Evolutionary conservation across 2,329 filamentous ascomycete species (phyloP), one percentile per base, ranked within the genome.

Genomic region (Harringtonia aguacate): DNA sequence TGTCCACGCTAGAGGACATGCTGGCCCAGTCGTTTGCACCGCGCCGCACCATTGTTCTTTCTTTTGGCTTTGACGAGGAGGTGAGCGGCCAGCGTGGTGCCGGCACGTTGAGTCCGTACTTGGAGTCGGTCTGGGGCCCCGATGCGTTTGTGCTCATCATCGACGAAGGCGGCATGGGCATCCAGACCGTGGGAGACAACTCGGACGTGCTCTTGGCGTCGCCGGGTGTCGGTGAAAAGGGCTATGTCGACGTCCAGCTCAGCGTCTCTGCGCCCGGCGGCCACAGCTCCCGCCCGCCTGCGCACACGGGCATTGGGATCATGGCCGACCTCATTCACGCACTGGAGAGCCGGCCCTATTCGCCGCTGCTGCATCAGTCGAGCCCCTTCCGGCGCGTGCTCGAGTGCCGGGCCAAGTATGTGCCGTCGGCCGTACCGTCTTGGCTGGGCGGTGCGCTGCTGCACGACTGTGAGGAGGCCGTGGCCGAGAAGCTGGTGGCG

Each of bases 11-110:
- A 8, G 75, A 81, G 50, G 61, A 70, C 13, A 65, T 82, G 5
- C 57, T 80, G 9, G 59, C 64, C 9, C 37, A 48, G 39, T 66
- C 68, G 36, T 81, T 73, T 53, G 48, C 56, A 33, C 77, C 77
- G 2, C 63, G 62, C 43, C 65, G 77, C 8, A 77, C 75, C 0
- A 52, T 81, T 7, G 57, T 81, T 7, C 52, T 81, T 2, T 70
- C 73, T 0, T 79, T 79, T 51, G 77, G 77, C 3, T 80, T 79
- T 46, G 77, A 81, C 52, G 76, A 81, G 56, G 77, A 81, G 55
- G 68, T 70, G 27, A 69, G 66, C 1, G 76, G 73, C 1, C 46
- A 45, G 1, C 57, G 68, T 13, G 75, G 77, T 8, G 75, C 73
- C 1, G 54, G 59, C 3, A 54, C 63, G 20, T 61, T 81, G 7